Evolutionary conservation across 2,329 filamentous ascomycete genomes (phyloP), one percentile per base, ranked within the genome.

Genomic region (Colletotrichum horii): DNA sequence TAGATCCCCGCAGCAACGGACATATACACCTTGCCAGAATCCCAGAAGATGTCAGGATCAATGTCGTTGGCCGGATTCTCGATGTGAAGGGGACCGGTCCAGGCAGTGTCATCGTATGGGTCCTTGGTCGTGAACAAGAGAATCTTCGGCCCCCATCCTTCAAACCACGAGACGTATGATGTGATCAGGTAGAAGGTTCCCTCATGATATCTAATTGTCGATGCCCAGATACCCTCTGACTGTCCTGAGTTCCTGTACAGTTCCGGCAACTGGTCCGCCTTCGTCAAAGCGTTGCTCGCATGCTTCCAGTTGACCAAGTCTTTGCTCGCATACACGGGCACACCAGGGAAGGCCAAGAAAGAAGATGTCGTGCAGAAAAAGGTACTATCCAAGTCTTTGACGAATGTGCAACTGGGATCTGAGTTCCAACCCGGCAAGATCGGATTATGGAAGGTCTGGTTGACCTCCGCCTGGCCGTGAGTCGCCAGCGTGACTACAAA

Each of bases 1-100:
- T 80, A 71, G 30, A 85, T 78, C 7, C 79, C 76, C 26, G 81
- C 80, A 22, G 80, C 56, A 11, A 74, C 58, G 2, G 82, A 80
- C 16, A 87, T 79, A 76, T 88, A 88, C 1, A 80, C 78, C 72
- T 86, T 88, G 1, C 89, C 90, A 3, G 87, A 85, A 65, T 92
- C 88, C 88, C 90, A 92, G 77, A 91, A 90, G 2, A 82, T 38
- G 11, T 82, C 9, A 0, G 90, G 88, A 68, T 93, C 91, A 43
- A 87, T 87, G 24, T 80, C 82, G 4, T 80, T 55, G 74, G 22
- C 75, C 58, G 8, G 74, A 26, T 83, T 83, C 2, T 82, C 79
- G 48, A 87, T 83, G 22, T 75, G 79, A 14, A 74, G 26, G 3
- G 71, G 85, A 36, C 87, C 85, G 1, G 82, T 83, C 88, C 88